Evolutionary conservation across 169 alveolate species (phyloP).

Genomic region (Eimeria falciformis): DNA sequence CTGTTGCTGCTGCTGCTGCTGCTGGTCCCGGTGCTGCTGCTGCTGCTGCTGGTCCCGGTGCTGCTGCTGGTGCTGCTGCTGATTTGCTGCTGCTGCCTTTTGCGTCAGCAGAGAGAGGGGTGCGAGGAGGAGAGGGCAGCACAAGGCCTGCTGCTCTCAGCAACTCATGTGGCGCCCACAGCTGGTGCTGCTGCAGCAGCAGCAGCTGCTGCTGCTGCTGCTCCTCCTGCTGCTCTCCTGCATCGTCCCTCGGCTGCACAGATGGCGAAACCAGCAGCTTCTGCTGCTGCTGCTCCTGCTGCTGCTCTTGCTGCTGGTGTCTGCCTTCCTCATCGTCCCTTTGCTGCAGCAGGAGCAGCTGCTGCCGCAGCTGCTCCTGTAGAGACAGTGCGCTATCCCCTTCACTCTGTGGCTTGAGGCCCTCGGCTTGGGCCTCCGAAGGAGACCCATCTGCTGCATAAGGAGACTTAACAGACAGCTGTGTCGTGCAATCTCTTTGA

Average conservation of each 20-base stretch:
- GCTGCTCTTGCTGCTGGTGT: background rate
- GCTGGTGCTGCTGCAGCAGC: conserved; percentile 35
- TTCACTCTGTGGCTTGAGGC: background rate
- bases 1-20: background rate
- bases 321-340: background rate
- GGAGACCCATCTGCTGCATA: background rate
- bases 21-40: background rate
- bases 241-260: background rate
- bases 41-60: background rate
- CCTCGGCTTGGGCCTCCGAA: background rate
- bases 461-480: no score
- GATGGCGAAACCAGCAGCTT: background rate
- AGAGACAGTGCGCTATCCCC: background rate
- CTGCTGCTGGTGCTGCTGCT: background rate
- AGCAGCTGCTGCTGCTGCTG: conserved; percentile 28
- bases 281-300: conserved; percentile 34
- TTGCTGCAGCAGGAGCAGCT: conserved; percentile 12
- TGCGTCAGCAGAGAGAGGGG: background rate
- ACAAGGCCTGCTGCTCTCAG: background rate
- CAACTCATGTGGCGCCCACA: background rate
- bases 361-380: background rate
- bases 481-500: background rate
- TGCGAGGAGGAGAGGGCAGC: background rate
- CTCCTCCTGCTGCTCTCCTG: conserved; percentile 14
- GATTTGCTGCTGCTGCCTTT: background rate